These are phyloP conservation scores for Trichosanthes cucumerina DNA, from an alignment of 306 rosid species.

Conservation along the genomic window DNA sequence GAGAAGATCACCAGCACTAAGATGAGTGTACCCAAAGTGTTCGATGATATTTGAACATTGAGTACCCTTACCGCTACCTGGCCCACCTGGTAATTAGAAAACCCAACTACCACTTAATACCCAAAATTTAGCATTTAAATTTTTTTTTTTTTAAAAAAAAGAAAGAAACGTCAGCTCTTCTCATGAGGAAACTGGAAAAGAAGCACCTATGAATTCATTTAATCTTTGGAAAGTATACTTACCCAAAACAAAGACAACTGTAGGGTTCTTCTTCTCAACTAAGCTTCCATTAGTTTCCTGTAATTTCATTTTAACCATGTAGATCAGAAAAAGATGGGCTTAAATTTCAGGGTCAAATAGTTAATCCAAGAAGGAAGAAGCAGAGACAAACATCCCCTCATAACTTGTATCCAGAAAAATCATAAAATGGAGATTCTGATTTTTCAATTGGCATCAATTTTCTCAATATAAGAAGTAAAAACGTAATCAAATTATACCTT, in stretches of 20 bases:
- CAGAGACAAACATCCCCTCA: neutral
- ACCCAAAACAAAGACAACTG: conserved; percentile 96
- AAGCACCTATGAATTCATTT: neutral
- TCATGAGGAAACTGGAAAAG: neutral
- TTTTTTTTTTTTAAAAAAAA: too few relatives aligned
- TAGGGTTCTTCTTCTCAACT: conserved; percentile 61
- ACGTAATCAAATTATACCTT: conserved; percentile 35
- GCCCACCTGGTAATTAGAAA: conserved; percentile 65
- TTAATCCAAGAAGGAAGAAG: neutral
- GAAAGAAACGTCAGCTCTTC: neutral
- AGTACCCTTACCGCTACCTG: conserved; percentile 98
- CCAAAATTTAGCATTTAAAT: neutral
- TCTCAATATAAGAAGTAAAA: conserved; percentile 5
- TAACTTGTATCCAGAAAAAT: neutral
- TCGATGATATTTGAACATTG: conserved; percentile 78
- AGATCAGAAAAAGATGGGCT: neutral
- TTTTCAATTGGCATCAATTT: neutral
- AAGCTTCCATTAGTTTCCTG: conserved; percentile 51
- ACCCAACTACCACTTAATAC: conserved; percentile 12
- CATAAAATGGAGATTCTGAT: neutral
- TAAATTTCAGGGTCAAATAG: neutral
- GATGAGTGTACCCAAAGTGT: conserved; percentile 76
- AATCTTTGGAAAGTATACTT: conserved; percentile 12
- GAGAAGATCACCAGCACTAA: conserved; percentile 99
- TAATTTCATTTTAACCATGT: conserved; percentile 7